Conservation (phyloP, 2,329 filamentous ascomycete genomes). For the Trichophyton equinum region DNA sequence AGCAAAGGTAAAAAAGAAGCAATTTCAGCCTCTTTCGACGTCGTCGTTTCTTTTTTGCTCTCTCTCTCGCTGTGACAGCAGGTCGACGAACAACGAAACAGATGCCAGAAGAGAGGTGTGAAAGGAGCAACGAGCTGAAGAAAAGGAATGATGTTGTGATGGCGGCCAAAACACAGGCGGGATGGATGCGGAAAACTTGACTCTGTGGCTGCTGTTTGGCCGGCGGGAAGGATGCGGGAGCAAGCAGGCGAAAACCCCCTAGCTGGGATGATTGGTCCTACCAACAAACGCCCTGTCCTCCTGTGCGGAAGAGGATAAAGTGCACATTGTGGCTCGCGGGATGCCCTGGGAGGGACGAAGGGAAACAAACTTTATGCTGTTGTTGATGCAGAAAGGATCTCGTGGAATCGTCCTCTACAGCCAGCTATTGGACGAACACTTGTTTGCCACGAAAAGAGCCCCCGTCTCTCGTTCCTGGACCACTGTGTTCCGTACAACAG, state of each 20-base stretch:
- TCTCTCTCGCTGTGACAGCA: neutral
- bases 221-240: neutral
- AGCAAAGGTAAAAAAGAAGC: neutral
- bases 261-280: neutral
- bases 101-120: neutral
- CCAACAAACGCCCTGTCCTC: neutral
- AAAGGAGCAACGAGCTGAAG: neutral
- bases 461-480: neutral
- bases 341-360: neutral
- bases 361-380: no score
- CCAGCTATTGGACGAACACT: neutral
- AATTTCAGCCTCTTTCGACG: neutral
- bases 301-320: neutral
- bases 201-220: neutral
- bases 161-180: neutral
- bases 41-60: neutral
- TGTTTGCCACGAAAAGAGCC: neutral
- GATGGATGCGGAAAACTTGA: neutral
- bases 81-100: neutral
- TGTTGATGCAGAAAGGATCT: neutral
- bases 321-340: neutral
- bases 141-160: neutral
- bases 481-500: neutral
- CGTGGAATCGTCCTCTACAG: neutral
- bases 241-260: neutral